phyloP scores from a whole-genome alignment of 2,329 filamentous ascomycete species.

The Penicillium hesseltinei region DNA sequence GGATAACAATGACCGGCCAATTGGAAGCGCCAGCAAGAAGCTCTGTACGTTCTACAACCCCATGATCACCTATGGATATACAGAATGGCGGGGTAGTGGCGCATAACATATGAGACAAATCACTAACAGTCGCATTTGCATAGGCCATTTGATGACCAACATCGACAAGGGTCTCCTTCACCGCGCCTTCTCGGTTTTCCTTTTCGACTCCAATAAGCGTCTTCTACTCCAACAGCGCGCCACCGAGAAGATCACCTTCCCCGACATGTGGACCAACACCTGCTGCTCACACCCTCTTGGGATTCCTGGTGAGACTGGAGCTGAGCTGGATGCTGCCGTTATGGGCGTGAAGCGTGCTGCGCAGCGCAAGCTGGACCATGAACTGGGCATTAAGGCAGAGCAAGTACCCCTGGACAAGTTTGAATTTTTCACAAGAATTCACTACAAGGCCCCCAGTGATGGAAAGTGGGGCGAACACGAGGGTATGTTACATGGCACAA shows the following conservation, averaged over 20 bases:
- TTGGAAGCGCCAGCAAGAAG: constrained; percentile 98
- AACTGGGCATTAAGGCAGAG: constrained; percentile 83
- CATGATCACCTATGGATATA: background rate
- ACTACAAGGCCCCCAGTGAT: constrained; percentile 96
- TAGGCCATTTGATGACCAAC: constrained; percentile 98
- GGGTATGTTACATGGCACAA: constrained; percentile 57
- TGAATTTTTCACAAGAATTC: constrained; percentile 90
- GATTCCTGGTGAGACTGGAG: constrained; percentile 86
- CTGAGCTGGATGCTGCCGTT: constrained; percentile 74
- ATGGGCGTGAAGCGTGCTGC: constrained; percentile 87
- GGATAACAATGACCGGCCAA: constrained; percentile 86
- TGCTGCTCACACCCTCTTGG: constrained; percentile 97
- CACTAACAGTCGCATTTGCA: constrained; percentile 10
- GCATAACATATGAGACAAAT: constrained; percentile 1
- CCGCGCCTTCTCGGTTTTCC: constrained; percentile 95
- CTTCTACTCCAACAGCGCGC: constrained; percentile 94
- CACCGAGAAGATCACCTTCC: constrained; percentile 96
- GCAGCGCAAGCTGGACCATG: constrained; percentile 88
- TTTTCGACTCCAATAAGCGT: constrained; percentile 92
- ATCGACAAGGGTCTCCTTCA: constrained; percentile 95
- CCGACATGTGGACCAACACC: constrained; percentile 99
- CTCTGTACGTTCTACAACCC: constrained; percentile 63
- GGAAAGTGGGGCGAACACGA: constrained; percentile 99
- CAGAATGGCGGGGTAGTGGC: constrained; percentile 10
- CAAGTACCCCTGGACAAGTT: constrained; percentile 92